Conservation (phyloP, 768 basidiomycete genomes). For the Suillus variegatus region DNA sequence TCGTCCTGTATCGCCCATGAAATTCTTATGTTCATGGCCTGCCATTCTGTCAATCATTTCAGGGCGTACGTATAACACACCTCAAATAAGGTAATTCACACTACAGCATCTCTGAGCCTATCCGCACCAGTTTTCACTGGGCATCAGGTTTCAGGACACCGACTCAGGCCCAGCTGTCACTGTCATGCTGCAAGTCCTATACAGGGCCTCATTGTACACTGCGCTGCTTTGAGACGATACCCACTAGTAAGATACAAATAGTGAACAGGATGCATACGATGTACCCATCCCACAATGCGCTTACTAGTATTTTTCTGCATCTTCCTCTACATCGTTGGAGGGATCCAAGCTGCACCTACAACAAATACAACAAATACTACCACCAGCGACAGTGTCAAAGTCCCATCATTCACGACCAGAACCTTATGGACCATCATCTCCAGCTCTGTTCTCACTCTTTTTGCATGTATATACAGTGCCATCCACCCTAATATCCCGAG, state of each 20-base stretch:
- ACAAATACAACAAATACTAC: neutral
- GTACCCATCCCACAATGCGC: neutral
- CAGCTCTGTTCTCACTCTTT: constrained; percentile 14
- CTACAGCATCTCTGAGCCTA: too few relatives aligned
- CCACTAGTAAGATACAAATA: neutral
- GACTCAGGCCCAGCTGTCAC: too few relatives aligned
- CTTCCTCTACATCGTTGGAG: neutral
- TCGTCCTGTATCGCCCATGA: too few relatives aligned
- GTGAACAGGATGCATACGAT: neutral
- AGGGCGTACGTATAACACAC: too few relatives aligned
- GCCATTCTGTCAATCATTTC: too few relatives aligned
- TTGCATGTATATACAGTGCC: constrained; percentile 28
- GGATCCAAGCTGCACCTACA: neutral
- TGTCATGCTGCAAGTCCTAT: too few relatives aligned
- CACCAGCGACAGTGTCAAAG: neutral
- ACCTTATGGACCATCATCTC: neutral
- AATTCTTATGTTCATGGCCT: too few relatives aligned
- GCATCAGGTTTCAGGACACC: too few relatives aligned
- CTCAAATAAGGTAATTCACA: too few relatives aligned
- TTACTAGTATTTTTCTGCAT: neutral
- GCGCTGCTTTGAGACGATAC: neutral
- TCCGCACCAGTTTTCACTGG: too few relatives aligned
- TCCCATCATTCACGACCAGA: neutral
- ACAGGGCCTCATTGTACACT: too few relatives aligned
- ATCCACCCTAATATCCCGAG: constrained; percentile 28